Base-by-base conservation (phyloP, 2,329 filamentous ascomycete genomes). In the Colletotrichum sidae region DNA sequence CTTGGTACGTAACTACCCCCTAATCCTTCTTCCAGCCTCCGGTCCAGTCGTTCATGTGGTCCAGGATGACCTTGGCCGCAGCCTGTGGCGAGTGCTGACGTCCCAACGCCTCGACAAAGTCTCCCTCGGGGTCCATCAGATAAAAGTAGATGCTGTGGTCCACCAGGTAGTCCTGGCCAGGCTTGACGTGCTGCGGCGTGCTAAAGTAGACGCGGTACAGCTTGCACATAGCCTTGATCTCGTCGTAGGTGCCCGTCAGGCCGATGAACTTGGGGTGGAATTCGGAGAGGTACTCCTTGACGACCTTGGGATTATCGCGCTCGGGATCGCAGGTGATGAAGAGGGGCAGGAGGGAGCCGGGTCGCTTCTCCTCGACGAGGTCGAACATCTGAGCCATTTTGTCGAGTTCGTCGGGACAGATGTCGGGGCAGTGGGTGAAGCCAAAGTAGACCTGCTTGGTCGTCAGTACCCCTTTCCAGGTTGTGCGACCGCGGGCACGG, bases 111-210 rank as follows among this genome's bases (percentile, higher is more conserved):
- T 99, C 96, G 35, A 99, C 95, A 78, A 99, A 99, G 77, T 99
- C 94, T 17, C 95, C 95, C 72, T 98, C 94, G 0, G 96, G 96
- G 77, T 98, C 96, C 96, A 99, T 99, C 71, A 99, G 81, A 79
- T 99, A 99, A 74, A 99, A 99, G 84, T 99, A 99, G 72, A 99
- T 99, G 78, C 94, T 97, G 82, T 99, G 96, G 78, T 99, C 96
- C 11, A 99, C 96, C 72, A 99, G 80, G 77, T 99, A 99, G 79
- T 99, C 96, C 83, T 97, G 92, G 1, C 95, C 96, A 1, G 94
- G 91, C 83, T 94, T 91, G 61, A 98, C 92, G 69, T 94, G 87
- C 72, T 88, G 84, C 39, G 96, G 96, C 52, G 96, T 99, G 75
- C 92, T 96, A 74, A 99, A 99, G 81, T 99, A 99, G 59, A 99